phyloP scores from a whole-genome alignment of 192 early-diverging fungal species.

The Coemansia sp. region DNA sequence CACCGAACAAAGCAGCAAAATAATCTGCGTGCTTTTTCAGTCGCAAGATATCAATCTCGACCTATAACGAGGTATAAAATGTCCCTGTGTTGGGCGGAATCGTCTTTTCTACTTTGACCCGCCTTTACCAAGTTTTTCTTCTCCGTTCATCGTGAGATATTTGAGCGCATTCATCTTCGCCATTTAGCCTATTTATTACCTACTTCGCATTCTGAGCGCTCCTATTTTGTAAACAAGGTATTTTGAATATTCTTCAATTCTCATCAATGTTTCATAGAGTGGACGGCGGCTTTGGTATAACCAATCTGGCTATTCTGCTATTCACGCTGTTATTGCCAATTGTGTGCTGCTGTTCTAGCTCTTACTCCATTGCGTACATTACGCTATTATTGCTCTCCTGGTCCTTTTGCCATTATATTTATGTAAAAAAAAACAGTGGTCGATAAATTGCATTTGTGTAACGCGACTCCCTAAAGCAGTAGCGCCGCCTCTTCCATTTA shows the following conservation, averaged over 20 bases:
- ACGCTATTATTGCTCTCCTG: background rate
- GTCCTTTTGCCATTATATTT: background rate
- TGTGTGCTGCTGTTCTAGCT: background rate
- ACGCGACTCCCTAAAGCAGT: background rate
- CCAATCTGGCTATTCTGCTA: background rate
- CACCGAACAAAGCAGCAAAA: background rate
- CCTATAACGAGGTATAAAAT: background rate
- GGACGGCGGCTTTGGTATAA: background rate
- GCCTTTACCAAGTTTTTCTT: background rate
- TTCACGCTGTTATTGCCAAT: background rate
- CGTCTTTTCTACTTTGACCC: background rate
- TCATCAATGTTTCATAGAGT: background rate
- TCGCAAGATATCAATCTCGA: too few relatives aligned
- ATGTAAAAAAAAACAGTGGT: background rate
- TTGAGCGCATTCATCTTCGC: background rate
- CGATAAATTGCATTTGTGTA: too few relatives aligned
- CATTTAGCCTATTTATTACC: background rate
- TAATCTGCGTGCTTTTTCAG: too few relatives aligned
- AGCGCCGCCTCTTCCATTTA: background rate
- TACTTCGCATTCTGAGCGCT: background rate
- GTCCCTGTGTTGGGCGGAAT: background rate
- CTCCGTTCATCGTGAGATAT: background rate
- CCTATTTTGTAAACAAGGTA: background rate
- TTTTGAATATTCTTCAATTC: background rate
- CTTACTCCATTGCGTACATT: too few relatives aligned